Evolutionary conservation across 2,329 filamentous ascomycete species (phyloP), one percentile per base, ranked within the genome.

Genomic region (Penicillium janthinellum): DNA sequence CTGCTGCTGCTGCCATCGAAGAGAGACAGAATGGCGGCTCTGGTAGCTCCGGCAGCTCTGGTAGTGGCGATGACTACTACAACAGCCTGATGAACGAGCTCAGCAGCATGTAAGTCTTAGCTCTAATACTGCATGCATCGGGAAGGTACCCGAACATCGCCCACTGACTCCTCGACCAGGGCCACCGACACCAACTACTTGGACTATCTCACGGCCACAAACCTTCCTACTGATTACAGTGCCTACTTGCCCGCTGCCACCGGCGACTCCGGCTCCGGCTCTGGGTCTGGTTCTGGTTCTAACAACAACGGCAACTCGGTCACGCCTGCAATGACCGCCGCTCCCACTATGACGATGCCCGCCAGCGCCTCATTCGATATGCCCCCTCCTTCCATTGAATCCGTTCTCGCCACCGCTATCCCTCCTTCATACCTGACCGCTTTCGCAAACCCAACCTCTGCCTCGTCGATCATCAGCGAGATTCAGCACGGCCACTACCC

Each of bases 381-480:
- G 28, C 68, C 68, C 5, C 69, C 70, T 4, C 34, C 61, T 8
- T 70, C 70, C n/a, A 66, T 73, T 54, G 37, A 68, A 37, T 57
- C 61, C 5, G 66, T 67, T 12, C 60, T 73, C 38, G 59, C 60
- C 52, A 72, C 71, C 5, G 71, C 67, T 11, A 51, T 74, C 5
- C 73, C 73, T 0, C 38, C 55, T n/a, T 68, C 67, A 1, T 67
- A 64, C 12, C 38, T 71, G 6, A 56, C 57, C 0, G 48, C 69
- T n/a, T 20, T 74, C 10, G 34, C 58, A 8, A 63, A 70, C 51
- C 63, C 66, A 4, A 44, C 59, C 4, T 62, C 61, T 15, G 58
- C 57, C 20, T 65, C 64, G 2, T 68, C 69, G 1, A 34, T 75
- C n/a, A 42, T 62, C 22, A 63, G 59, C 34, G 70, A 57, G 41